phyloP scores from a whole-genome alignment of 768 basidiomycete species.

The Suillus weaverae region DNA sequence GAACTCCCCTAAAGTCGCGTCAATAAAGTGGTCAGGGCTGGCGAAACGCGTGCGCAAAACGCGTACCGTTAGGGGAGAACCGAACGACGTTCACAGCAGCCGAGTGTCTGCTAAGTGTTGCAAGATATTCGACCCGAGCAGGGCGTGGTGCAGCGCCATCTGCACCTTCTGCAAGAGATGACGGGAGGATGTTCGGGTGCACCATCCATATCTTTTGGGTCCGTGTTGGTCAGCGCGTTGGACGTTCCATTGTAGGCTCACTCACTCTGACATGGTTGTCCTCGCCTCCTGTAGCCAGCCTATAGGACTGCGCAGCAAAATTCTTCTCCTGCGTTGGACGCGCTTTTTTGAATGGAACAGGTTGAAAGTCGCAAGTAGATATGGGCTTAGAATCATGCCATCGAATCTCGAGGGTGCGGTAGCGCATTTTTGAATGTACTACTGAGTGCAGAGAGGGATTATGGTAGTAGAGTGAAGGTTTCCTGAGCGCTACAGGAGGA shows the following conservation, averaged over 20 bases:
- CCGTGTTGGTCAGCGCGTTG: slow-evolving; percentile 14
- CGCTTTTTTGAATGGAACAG: slow-evolving; percentile 77
- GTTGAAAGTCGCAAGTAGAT: slow-evolving; percentile 96
- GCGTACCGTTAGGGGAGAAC: slow-evolving; percentile 89
- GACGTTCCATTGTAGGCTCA: slow-evolving; percentile 21
- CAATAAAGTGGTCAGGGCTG: not conserved
- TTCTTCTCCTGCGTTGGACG: slow-evolving; percentile 58
- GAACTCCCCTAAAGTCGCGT: slow-evolving; percentile 60
- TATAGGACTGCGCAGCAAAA: slow-evolving; percentile 75
- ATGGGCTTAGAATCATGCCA: slow-evolving; percentile 98
- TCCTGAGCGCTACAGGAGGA: slow-evolving; percentile 2
- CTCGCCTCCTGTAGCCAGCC: slow-evolving; percentile 92
- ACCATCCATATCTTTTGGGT: slow-evolving; percentile 84
- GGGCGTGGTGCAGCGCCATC: slow-evolving; percentile 46
- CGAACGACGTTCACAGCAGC: slow-evolving; percentile 95
- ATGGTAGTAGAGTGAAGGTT: not conserved
- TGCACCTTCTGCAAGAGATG: slow-evolving; percentile 45
- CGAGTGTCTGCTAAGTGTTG: slow-evolving; percentile 90
- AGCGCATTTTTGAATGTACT: slow-evolving; percentile 57
- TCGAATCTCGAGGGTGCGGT: slow-evolving; percentile 88
- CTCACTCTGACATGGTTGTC: slow-evolving; percentile 96
- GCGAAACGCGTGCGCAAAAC: slow-evolving; percentile 6
- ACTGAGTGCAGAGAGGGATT: not conserved
- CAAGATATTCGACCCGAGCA: slow-evolving; percentile 94
- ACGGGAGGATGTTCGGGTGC: slow-evolving; percentile 82